Percentiles rank a stretch among this genome's conserved stretches.
Evolutionary conservation across 163 green algal species (phyloP).

Genomic region (Scenedesmus sp.): DNA sequence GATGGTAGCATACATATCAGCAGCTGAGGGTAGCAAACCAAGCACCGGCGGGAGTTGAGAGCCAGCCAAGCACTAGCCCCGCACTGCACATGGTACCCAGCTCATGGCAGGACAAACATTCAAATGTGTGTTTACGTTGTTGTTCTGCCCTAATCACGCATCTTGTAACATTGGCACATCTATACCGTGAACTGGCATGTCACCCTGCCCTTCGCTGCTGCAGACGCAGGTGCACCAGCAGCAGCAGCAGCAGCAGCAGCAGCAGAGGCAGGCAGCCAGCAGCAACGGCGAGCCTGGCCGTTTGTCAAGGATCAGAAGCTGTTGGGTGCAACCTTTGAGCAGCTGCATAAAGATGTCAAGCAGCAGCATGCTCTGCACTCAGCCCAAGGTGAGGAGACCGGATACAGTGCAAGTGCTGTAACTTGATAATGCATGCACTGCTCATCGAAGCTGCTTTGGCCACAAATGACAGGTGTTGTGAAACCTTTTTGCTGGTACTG

Average conservation of each 20-base stretch:
- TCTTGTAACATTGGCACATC: no score
- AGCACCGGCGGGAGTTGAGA: not conserved
- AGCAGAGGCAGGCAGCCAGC: conserved; percentile 7
- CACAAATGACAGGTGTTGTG: no score
- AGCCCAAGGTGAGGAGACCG: not conserved
- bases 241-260: conserved; percentile 1
- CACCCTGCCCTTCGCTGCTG: not conserved
- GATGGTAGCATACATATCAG: not conserved
- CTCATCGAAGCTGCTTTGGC: no score
- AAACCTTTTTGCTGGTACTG: no score
- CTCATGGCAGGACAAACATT: no score
- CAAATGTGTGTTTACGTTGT: no score
- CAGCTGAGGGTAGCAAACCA: not conserved
- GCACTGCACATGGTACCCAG: no score
- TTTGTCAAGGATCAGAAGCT: not conserved
- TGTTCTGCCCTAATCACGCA: no score
- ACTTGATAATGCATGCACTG: not conserved
- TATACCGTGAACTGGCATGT: not conserved
- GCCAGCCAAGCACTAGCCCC: no score
- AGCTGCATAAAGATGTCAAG: not conserved
- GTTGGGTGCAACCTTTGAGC: not conserved
- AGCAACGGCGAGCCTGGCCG: not conserved
- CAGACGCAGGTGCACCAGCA: not conserved
- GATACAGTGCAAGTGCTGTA: not conserved
- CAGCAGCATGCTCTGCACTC: not conserved